Evolutionary conservation across 2,329 filamentous ascomycete genomes (phyloP).

Genomic region (Fusarium sp.): DNA sequence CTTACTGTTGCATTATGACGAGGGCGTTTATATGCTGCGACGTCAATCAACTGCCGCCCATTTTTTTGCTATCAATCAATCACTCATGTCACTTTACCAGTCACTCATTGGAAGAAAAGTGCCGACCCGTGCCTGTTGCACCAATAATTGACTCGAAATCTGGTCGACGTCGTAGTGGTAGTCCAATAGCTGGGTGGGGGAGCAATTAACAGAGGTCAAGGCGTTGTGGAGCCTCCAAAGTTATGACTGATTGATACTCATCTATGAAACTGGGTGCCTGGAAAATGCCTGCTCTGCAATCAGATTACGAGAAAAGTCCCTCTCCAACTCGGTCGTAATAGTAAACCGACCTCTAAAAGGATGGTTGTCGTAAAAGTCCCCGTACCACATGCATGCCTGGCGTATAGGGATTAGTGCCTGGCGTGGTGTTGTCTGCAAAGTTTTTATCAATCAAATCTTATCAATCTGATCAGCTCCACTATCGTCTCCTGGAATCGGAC

Average conservation of each 20-base stretch:
- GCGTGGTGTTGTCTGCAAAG: constrained; percentile 36
- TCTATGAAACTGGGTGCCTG: constrained; percentile 18
- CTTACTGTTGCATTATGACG: constrained; percentile 23
- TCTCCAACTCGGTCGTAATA: constrained; percentile 25
- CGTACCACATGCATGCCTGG: constrained; percentile 34
- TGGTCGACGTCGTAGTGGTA: constrained; percentile 4
- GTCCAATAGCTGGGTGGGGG: constrained; percentile 8
- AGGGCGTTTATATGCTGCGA: constrained; percentile 1
- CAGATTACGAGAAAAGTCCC: constrained; percentile 24
- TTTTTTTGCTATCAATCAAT: not conserved
- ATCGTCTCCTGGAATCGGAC: constrained; percentile 51
- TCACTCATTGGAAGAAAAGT: not conserved
- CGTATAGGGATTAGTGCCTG: constrained; percentile 36
- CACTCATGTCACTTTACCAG: not conserved
- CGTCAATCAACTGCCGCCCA: constrained; percentile 15
- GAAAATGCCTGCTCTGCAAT: constrained; percentile 14
- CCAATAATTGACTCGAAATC: not conserved
- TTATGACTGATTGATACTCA: constrained; percentile 31
- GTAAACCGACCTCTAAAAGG: constrained; percentile 7
- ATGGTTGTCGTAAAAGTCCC: not conserved
- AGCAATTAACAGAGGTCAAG: not conserved
- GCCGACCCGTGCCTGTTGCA: not conserved
- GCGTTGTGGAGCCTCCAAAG: constrained; percentile 17
- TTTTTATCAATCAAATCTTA: constrained; percentile 62
- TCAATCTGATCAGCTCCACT: constrained; percentile 58